Conservation (phyloP, 208 protist genomes). For the Zelonia costaricensis region DNA sequence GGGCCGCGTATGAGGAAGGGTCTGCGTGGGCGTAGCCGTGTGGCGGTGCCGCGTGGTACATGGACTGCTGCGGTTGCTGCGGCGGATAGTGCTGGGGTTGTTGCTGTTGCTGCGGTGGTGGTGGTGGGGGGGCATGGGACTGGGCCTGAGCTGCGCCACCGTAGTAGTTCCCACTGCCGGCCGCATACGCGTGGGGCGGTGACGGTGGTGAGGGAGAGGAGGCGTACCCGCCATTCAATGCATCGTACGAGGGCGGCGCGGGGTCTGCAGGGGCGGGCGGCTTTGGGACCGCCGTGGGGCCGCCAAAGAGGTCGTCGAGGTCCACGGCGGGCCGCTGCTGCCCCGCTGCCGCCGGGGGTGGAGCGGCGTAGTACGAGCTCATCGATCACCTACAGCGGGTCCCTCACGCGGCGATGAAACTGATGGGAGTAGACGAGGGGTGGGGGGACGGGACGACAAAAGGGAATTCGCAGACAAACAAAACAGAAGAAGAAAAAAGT, state of each 20-base stretch:
- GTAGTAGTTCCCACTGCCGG: not conserved
- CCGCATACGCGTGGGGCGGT: constrained; percentile 6
- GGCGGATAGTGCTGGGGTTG: constrained; percentile 7
- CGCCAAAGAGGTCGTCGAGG: constrained; percentile 80
- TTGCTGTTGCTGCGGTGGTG: constrained; percentile 2
- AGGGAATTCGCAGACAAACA: too few relatives aligned
- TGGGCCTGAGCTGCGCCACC: constrained; percentile 1
- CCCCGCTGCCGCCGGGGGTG: constrained; percentile 8
- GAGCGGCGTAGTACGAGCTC: constrained; percentile 23
- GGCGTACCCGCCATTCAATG: constrained; percentile 17
- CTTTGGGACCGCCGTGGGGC: constrained; percentile 12
- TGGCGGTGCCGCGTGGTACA: not conserved
- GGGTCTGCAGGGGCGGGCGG: not conserved
- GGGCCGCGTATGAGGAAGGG: too few relatives aligned
- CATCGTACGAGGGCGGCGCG: constrained; percentile 26
- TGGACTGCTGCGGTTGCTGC: constrained; percentile 1
- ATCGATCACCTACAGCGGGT: constrained; percentile 9
- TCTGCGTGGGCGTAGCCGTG: too few relatives aligned
- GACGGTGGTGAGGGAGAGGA: constrained; percentile 10
- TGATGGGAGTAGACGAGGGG: not conserved
- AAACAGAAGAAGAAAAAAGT: too few relatives aligned
- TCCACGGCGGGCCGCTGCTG: constrained; percentile 27
- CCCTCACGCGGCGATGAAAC: not conserved
- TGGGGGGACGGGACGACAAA: not conserved
- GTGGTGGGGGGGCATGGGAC: not conserved